Base-by-base conservation (phyloP, 2,329 filamentous ascomycete genomes). In the Aspergillus sojae region DNA sequence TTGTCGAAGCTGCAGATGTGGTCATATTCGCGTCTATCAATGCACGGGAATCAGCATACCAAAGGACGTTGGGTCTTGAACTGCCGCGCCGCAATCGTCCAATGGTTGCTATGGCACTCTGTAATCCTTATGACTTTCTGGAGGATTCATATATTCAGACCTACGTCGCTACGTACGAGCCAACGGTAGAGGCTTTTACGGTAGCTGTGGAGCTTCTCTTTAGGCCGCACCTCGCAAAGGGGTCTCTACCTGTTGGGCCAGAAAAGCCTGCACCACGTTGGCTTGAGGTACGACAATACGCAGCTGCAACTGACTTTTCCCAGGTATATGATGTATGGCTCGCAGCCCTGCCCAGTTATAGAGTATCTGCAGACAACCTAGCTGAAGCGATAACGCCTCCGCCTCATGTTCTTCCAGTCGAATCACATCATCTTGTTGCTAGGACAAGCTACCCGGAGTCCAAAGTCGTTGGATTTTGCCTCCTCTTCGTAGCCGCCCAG, bases 101-200 rank as follows among this genome's bases (percentile, higher is more conserved):
- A 10, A 54, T 80, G 45, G 75, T 82, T 52, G 69, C 73, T 12
- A 71, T 82, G 64, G 80, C 79, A 34, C 79, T 77, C 5, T 80
- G 78, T 61, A 79, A 75, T 65, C 80, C 80, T 2, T 82, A 81
- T 60, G 81, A 82, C 63, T 81, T 82, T 30, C 67, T 82, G 5
- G 72, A 79, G 26, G 74, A 75, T 11, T 62, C 63, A 1, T 68
- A 67, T 9, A 72, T 80, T 34, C 72, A 73, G 58, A 82, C 80
- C 21, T 82, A 82, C 57, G 73, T 82, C 39, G 68, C 78, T 6
- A 81, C 78, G 6, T 81, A 82, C 58, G 80, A 82, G 57, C 80
- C 80, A 16, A 82, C 78, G 0, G 57, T 74, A 14, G 78, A 79
- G 53, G 80, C 80, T 4, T 82, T 82, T 61, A 67, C 71, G 23